Base-by-base conservation (phyloP, 2,329 filamentous ascomycete species). In the Trichophyton benhamiae region DNA sequence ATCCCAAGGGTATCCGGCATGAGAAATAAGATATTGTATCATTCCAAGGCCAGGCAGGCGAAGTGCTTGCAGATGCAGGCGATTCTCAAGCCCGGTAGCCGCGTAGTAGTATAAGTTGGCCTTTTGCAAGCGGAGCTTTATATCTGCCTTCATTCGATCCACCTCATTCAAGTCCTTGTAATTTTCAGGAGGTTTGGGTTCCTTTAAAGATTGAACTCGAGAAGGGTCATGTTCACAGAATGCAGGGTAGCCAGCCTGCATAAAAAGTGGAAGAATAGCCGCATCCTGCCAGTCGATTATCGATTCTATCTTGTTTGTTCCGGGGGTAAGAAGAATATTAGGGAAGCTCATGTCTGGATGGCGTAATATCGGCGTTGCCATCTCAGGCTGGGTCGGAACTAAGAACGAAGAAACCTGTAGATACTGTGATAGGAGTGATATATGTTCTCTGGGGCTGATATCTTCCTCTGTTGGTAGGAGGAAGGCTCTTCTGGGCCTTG, bases 271-370 rank as follows among this genome's bases (percentile, higher is more conserved):
- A 59, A 64, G 49, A 17, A 64, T 58, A 1, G 49, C 41, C 2
- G 63, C 41, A 61, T 63, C 61, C 41, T 64, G 63, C 63, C 63
- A 64, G 33, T 64, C 63, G 57, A 64, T 60, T 13, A 64, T 22
- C 2, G 22, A 11, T 22, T 60, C 15, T 15, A 64, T 64, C 41
- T 64, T 64, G 20, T 25, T 63, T 4, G 63, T 60, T 9, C 42
- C 57, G 3, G 63, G 61, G 13, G 27, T 58, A 27, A 64, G 44
- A 1, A 64, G n/a, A n/a, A 61, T 61, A 20, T 64, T 64, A 2
- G 61, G 4, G 1, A 60, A 49, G 25, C 63, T 61, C 30, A 63
- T 36, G 25, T 63, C 63, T 1, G 61, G 63, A 33, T 64, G 63
- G 38, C 61, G 13, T 5, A 64, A 15, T 17, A 49, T 63, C 1